A percentile compares a stretch with the other conserved stretches of the same genome.
phyloP scores from a whole-genome alignment of 139 green algal genomes.

The Micractinium sp. region DNA sequence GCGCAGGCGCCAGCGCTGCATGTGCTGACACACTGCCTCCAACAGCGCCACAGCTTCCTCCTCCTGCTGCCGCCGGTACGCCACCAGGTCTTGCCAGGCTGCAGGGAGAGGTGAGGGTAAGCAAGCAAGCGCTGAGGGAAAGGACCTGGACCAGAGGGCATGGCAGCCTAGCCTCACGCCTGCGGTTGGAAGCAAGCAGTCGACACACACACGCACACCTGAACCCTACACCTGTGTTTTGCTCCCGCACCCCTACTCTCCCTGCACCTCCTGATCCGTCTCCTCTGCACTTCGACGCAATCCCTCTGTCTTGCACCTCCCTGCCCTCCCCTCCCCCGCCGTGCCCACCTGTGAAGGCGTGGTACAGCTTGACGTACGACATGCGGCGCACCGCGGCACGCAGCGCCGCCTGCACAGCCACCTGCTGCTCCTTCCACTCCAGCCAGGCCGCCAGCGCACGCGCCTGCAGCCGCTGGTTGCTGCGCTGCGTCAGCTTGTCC shows the following conservation, averaged over 20 bases:
- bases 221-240: no score
- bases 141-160: background rate
- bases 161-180: no score
- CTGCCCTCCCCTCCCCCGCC: background rate
- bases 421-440: conserved; percentile 14
- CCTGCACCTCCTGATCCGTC: no score
- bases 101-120: background rate
- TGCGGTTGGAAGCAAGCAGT: background rate
- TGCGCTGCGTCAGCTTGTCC: conserved; percentile 40
- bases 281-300: no score
- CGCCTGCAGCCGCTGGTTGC: background rate
- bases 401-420: conserved; percentile 9
- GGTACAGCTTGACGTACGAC: conserved; percentile 36
- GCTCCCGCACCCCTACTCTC: background rate
- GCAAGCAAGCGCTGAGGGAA: background rate
- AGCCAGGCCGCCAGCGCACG: conserved; percentile 36
- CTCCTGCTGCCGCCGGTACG: conserved; percentile 13
- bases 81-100: conserved; percentile 32
- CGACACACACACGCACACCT: background rate
- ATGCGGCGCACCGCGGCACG: conserved; percentile 36
- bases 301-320: no score
- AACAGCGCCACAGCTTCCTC: background rate
- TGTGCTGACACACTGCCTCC: conserved; percentile 29
- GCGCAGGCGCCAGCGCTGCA: conserved; percentile 11
- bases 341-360: conserved; percentile 22